These are phyloP conservation scores for Xylaria cubensis DNA, from an alignment of 495 filamentous ascomycete species.

Conservation along the genomic window DNA sequence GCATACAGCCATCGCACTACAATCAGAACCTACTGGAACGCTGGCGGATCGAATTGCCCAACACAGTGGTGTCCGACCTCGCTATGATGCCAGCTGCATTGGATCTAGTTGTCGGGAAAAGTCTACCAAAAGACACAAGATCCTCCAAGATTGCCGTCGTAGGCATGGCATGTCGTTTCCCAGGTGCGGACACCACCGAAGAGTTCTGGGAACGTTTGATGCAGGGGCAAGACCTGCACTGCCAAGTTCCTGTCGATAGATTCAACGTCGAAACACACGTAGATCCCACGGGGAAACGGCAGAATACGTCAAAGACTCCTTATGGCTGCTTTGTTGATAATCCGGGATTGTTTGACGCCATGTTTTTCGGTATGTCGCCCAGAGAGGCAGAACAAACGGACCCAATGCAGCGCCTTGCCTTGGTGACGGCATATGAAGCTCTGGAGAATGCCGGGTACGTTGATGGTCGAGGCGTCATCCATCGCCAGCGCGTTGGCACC, in stretches of 20 bases:
- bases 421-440: constrained; percentile 82
- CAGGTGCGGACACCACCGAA: not conserved
- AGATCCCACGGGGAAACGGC: not conserved
- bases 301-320: not conserved
- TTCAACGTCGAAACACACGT: constrained; percentile 1
- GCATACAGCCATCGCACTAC: not conserved
- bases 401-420: constrained; percentile 74
- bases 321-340: not conserved
- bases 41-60: not conserved
- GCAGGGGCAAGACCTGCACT: not conserved
- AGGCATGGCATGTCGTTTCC: not conserved
- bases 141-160: not conserved
- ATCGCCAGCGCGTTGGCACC: constrained; percentile 60
- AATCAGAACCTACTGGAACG: not conserved
- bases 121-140: not conserved
- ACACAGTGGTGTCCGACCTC: not conserved
- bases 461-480: constrained; percentile 63
- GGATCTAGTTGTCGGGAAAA: not conserved
- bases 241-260: not conserved
- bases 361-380: not conserved
- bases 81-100: not conserved
- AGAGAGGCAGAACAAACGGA: constrained; percentile 81
- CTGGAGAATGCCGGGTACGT: constrained; percentile 47
- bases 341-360: not conserved
- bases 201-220: not conserved